Base-by-base conservation (phyloP, 768 basidiomycete genomes). In the Pisolithus microcarpus region DNA sequence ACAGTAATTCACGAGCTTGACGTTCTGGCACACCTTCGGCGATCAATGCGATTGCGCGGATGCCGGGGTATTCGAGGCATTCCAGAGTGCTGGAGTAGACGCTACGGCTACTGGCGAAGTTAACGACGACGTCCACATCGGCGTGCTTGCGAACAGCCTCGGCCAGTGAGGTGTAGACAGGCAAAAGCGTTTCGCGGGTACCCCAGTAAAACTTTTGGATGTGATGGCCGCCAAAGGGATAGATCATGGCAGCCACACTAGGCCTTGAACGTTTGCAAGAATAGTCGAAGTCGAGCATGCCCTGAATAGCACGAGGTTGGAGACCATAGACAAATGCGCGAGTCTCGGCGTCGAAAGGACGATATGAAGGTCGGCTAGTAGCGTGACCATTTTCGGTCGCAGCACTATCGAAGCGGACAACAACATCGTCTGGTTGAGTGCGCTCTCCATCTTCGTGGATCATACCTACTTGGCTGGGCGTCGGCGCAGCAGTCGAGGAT, bases 151-250 rank as follows among this genome's bases (percentile, higher is more conserved):
- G 77, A 58, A 87, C 82, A 13, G 95, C 95, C 64, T 97, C 95
- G 49, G 81, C 81, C 58, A 96, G 78, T 50, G 82, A 82, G 18
- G 94, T 95, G 77, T 96, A 99, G 39, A 99, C 95, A 46, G 96
- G 96, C 37, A 99, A 83, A 44, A 99, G 85, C 3, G 95, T 95
- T 78, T 98, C 96, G 76, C 91, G 92, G 38, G 96, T 98, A 50
- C 96, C 96, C 96, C 96, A 98, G 80, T 99, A 98, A 82, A 99
- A 97, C 76, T 99, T 99, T 75, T 99, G 96, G 71, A 97, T 96
- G 75, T 98, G 96, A 74, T 98, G 95, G 18, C 95, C 95, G 65
- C 95, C 96, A 72, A 99, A 99, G 66, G 95, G 96, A 71, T 99
- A 99, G 67, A 99, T 96, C 95, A 98, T 99, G 37, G 96, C 96